Evolutionary conservation across 139 green algal species (phyloP).

Genomic region (Picochlorum sp.): DNA sequence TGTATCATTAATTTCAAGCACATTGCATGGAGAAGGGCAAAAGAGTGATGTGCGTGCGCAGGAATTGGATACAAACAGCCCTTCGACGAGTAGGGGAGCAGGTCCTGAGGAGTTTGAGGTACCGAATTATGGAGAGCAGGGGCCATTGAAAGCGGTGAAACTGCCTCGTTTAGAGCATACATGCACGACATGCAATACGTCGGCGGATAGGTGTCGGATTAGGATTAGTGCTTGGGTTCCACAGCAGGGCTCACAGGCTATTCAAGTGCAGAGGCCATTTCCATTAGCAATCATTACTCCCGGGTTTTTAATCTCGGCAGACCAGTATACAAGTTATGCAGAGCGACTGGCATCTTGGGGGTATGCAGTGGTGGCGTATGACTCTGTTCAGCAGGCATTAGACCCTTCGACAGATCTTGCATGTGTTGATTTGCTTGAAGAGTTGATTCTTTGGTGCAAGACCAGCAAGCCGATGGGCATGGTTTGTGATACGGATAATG

Average conservation of each 20-base stretch:
- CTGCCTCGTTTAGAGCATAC: conserved; percentile 73
- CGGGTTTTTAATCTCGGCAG: conserved; percentile 70
- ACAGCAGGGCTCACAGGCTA: conserved; percentile 19
- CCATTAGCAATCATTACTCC: conserved; percentile 75
- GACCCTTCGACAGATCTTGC: conserved; percentile 64
- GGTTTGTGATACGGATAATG: conserved; percentile 34
- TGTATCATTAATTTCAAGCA: no score
- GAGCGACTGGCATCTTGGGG: conserved; percentile 41
- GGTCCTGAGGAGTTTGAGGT: no score
- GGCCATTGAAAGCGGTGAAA: conserved; percentile 37
- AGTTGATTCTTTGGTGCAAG: conserved; percentile 63
- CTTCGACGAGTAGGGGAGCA: no score
- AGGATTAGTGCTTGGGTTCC: conserved; percentile 58
- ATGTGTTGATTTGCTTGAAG: conserved; percentile 43
- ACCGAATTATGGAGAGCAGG: conserved; percentile 32
- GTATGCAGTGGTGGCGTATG: conserved; percentile 42
- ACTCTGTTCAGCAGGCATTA: conserved; percentile 48
- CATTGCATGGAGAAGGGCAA: no score
- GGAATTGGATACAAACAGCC: no score
- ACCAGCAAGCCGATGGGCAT: conserved; percentile 42
- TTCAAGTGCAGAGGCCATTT: conserved; percentile 47
- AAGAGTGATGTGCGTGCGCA: no score
- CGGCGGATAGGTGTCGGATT: conserved; percentile 56
- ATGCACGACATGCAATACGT: conserved; percentile 57
- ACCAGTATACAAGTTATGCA: conserved; percentile 59